Base-by-base conservation (phyloP, 352 stramenopile genomes). In the Globisporangium okanoganense region DNA sequence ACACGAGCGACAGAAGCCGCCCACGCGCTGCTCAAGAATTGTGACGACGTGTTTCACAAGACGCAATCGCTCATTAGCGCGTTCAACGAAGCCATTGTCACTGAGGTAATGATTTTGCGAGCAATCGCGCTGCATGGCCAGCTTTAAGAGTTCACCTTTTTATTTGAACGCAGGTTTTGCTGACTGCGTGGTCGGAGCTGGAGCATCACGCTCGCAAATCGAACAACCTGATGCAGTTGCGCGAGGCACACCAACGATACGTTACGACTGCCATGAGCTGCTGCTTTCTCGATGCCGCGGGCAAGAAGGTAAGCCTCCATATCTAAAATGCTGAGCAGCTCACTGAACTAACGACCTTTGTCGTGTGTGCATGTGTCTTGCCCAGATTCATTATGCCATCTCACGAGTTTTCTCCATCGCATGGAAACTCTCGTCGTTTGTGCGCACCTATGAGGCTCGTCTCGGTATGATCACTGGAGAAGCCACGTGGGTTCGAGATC, bases 61-160 rank as follows among this genome's bases (percentile, higher is more conserved):
- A 84, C 73, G 49, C 73, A 85, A 55, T 29, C 59, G 22, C 61
- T 82, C 9, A 61, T 85, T 1, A 40, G 56, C 51, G 75, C 71
- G 35, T 82, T 84, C 49, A 83, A 78, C 43, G 75, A 79, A 56
- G 66, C 68, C 27, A 84, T 87, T 58, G 64, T 65, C 18, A 74
- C 70, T 14, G 73, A 74, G 62, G 75, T 85, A 62, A 10, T n/a
- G n/a, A 20, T 0, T 6, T 22, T 16, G 9, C 25, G 29, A 20
- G 14, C 3, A 25, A 22, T 31, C 36, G n/a, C 47, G n/a, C 22
- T 54, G 47, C 47, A 22, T 16, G 4, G 20, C 40, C 16, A 20
- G 20, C 16, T 18, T 12, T 12, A 18, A 3, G 16, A 22, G 16
- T 22, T 45, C 31, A 24, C 41, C 13, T 52, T 60, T 13, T 33